Conservation (phyloP, 176 grass and related monocot species). For the Themeda triandra region DNA sequence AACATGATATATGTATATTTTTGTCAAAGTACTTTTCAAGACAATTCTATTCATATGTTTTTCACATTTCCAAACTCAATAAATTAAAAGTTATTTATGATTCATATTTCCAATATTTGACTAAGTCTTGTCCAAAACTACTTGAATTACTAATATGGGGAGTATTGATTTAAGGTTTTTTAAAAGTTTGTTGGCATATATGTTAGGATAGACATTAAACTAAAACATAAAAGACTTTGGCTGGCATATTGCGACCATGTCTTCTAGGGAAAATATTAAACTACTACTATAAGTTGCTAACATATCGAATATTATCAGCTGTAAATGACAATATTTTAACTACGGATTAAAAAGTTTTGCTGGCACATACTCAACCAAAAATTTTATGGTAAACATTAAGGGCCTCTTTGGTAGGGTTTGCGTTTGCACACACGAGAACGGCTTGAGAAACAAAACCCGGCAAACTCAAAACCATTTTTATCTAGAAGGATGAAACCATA, state of each 20-base stretch:
- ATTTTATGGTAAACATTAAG: not conserved
- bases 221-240: not conserved
- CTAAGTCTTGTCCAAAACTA: too few relatives aligned
- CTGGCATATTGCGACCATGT: not conserved
- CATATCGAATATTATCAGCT: not conserved
- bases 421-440: not conserved
- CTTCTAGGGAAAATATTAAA: not conserved
- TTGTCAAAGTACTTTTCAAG: too few relatives aligned
- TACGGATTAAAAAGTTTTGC: not conserved
- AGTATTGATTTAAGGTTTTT: not conserved
- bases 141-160: too few relatives aligned
- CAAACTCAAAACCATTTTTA: not conserved
- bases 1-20: too few relatives aligned
- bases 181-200: not conserved
- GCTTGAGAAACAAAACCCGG: fast-evolving
- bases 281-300: not conserved
- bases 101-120: too few relatives aligned
- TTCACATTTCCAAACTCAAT: too few relatives aligned
- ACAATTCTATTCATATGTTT: too few relatives aligned
- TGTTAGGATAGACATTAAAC: not conserved
- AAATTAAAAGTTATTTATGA: too few relatives aligned
- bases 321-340: not conserved
- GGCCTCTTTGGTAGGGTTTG: not conserved
- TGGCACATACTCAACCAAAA: not conserved
- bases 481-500: not conserved